Evolutionary conservation across 148 eudicot genomes (phyloP), one percentile per base, ranked within the genome.

Genomic region (Rhododendron henanense): DNA sequence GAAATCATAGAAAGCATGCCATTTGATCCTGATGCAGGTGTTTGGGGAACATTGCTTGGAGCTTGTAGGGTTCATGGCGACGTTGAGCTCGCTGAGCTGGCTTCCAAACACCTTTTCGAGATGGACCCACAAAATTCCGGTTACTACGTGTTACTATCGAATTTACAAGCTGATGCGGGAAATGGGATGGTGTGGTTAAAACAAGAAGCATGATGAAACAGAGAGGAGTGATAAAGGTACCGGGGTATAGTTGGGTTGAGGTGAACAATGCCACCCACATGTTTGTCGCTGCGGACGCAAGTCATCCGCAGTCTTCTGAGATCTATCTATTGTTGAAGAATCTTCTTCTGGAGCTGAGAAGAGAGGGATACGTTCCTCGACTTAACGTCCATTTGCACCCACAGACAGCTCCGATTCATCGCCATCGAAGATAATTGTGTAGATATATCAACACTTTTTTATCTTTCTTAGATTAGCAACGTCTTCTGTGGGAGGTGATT

Each of bases 221-320:
- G 25, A 67, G 73, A 67, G 33, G 73, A 25, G 73, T 67, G 33
- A 25, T 25, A n/a, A 67, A 67, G 33, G 73, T 67, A 1, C 73
- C 73, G 28, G 73, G 73, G 14, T 67, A 67, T 67, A 67, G 73
- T 25, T 67, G 73, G 73, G 35, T 67, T 10, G 73, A 67, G 73
- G 73, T 67, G 73, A 67, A 67, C 73, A 67, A 67, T 67, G 33
- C 73, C 13, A 67, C 73, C 73, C 73, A 67, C 73, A 67, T 67
- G 73, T 67, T 67, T 67, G 73, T 67, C 3, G 73, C 73, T 67
- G 73, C 33, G 33, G 73, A 67, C 15, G 14, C 33, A 67, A 67
- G 73, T 25, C 73, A 67, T 25, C 73, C 73, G 73, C 73, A 67
- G 73, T 67, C 73, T 67, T 67, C 73, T 67, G 73, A 67, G 33